phyloP scores from a whole-genome alignment of 371 early-diverging fungal genomes.

The Actinomucor elegans region DNA sequence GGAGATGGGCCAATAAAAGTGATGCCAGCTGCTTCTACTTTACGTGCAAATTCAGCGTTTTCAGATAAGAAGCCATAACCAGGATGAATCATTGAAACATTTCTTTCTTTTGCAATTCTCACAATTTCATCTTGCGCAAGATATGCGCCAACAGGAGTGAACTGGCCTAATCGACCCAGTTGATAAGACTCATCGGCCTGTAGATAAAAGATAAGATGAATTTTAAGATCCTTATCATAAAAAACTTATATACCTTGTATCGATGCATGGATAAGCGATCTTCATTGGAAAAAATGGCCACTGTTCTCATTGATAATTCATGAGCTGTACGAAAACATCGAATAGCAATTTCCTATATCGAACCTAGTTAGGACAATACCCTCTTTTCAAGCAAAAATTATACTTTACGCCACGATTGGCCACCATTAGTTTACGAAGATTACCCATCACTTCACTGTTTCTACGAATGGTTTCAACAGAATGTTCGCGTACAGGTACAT shows the following conservation, averaged over 20 bases:
- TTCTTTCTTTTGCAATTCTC: conserved; percentile 76
- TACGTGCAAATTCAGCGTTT: conserved; percentile 87
- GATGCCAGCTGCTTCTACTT: conserved; percentile 88
- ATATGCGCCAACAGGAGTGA: conserved; percentile 91
- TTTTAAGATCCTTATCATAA: too few species aligned
- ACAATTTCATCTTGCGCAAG: conserved; percentile 92
- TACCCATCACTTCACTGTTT: conserved; percentile 51
- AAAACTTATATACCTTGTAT: conserved; percentile 66
- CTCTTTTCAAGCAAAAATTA: too few species aligned
- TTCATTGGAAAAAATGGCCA: conserved; percentile 88
- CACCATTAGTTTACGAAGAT: conserved; percentile 59
- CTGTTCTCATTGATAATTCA: conserved; percentile 87
- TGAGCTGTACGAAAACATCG: conserved; percentile 91
- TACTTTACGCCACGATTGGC: conserved; percentile 70
- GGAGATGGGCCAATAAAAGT: conserved; percentile 90
- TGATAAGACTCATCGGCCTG: conserved; percentile 93
- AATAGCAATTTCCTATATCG: conserved; percentile 83
- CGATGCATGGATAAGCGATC: conserved; percentile 93
- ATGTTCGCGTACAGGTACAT: conserved; percentile 49
- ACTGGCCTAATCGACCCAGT: conserved; percentile 79
- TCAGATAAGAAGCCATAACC: conserved; percentile 93
- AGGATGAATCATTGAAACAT: conserved; percentile 83
- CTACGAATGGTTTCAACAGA: conserved; percentile 67
- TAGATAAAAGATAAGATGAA: neutral
- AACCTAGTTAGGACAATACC: neutral